Conservation (phyloP, 805 yeast species). For the Metschnikowia bowlesiae region DNA sequence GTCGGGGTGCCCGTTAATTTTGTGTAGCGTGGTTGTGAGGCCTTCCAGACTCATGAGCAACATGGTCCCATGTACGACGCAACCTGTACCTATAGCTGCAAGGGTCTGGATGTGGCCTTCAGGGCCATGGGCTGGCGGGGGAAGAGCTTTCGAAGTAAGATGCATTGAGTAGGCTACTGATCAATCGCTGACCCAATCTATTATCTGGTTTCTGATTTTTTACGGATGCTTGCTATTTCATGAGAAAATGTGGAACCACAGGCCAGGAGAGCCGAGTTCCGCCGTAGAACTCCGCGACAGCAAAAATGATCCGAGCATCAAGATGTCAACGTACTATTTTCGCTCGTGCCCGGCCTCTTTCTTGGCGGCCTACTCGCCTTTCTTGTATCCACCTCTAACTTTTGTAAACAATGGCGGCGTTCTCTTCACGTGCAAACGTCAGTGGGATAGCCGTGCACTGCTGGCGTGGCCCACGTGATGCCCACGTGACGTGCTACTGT, state of each 20-base stretch:
- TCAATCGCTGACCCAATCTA: neutral
- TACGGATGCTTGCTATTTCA: neutral
- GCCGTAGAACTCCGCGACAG: neutral
- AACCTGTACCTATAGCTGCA: constrained; percentile 2
- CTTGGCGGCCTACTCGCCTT: neutral
- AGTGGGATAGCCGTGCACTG: too few relatives aligned
- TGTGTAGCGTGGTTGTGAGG: neutral
- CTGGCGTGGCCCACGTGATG: too few relatives aligned
- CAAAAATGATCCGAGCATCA: neutral
- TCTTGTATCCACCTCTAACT: too few relatives aligned
- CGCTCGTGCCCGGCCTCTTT: too few relatives aligned
- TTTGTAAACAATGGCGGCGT: too few relatives aligned
- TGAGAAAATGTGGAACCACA: neutral
- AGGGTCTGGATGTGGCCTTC: neutral
- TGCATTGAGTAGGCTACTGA: neutral
- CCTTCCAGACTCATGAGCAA: neutral
- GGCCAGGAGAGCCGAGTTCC: neutral
- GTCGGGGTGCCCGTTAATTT: too few relatives aligned
- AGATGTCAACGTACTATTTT: neutral
- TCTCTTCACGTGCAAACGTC: too few relatives aligned
- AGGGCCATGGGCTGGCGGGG: neutral
- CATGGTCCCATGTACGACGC: neutral
- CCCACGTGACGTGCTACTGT: too few relatives aligned
- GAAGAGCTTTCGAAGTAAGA: neutral
- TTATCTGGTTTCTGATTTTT: neutral